These are phyloP conservation scores for Cynanchum wilfordii DNA, from an alignment of 257 asterid species.

Conservation along the genomic window DNA sequence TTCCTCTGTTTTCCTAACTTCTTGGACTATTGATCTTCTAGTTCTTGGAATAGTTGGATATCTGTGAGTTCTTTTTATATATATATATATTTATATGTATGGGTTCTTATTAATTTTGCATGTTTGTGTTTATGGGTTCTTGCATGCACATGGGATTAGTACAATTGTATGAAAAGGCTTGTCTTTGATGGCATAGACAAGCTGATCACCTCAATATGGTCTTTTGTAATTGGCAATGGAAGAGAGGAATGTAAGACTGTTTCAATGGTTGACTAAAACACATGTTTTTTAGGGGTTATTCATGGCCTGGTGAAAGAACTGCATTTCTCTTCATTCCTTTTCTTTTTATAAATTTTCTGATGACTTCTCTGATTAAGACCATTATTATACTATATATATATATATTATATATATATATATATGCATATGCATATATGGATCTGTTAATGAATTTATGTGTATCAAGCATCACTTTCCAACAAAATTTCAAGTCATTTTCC, in stretches of 20 bases:
- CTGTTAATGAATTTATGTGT: neutral
- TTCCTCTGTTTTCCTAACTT: neutral
- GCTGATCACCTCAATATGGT: neutral
- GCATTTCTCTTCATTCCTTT: neutral
- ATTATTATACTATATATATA: neutral
- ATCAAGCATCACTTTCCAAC: conserved; percentile 3
- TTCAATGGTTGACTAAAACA: neutral
- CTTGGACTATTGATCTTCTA: neutral
- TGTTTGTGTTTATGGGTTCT: conserved; percentile 1
- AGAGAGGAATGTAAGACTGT: neutral
- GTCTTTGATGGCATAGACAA: neutral
- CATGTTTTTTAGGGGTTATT: neutral
- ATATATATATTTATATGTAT: too few relatives aligned
- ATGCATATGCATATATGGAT: too few relatives aligned
- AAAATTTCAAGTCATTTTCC: conserved; percentile 2
- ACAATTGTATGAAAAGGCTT: neutral
- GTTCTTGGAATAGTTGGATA: neutral
- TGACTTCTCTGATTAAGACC: conserved; percentile 4
- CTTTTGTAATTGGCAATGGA: neutral
- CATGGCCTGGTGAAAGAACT: neutral
- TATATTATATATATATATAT: neutral
- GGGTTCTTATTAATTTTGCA: conserved; percentile 2
- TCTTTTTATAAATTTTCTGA: neutral
- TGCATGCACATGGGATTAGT: conserved; percentile 2
- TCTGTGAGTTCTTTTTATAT: neutral